Base-by-base conservation (phyloP, 2,329 filamentous ascomycete species). In the Stromatinia cepivora region DNA sequence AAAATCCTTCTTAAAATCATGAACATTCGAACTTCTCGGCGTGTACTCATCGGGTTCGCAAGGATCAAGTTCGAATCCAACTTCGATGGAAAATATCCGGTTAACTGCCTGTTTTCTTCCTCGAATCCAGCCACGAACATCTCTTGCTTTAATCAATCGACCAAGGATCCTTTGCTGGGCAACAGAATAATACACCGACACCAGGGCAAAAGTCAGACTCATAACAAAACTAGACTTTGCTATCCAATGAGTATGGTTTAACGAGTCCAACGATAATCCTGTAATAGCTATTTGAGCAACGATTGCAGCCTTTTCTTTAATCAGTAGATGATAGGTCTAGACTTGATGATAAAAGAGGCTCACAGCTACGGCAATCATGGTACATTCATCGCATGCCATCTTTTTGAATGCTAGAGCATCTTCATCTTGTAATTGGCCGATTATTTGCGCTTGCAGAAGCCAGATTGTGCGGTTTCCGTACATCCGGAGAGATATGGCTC, bases 351-450 rank as follows among this genome's bases (percentile, higher is more conserved):
- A 20, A 36, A 17, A 15, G 28, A 20, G 4, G 39, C 39, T 61
- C n/a, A 46, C 57, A 45, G 57, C 39, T 45, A 61, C 39, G 17
- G 57, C 57, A 28, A 61, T 61, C 57, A 61, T 61, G 17, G 31
- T 63, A 25, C 59, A 63, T 50, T 63, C 59, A 36, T 50, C 59
- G 20, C 20, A 63, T 63, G 59, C 45, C 46, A 63, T 48, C 34
- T n/a, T 50, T 20, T 50, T 63, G 46, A 63, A 63, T 6, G 28
- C 45, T 36, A 63, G 11, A 15, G 45, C 59, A 34, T 63, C 45
- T 50, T 50, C 45, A 17, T 63, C 59, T 25, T 36, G 45, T 63
- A 50, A 50, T 9, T 50, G 7, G 11, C 45, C 28, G 34, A 63
- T 34, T 0, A 63, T 36, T 25, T 50, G 59, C 10, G 59, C 45